Evolutionary conservation across 768 basidiomycete genomes (phyloP), one percentile per base, ranked within the genome.

Genomic region (Amanita subjunquillea): DNA sequence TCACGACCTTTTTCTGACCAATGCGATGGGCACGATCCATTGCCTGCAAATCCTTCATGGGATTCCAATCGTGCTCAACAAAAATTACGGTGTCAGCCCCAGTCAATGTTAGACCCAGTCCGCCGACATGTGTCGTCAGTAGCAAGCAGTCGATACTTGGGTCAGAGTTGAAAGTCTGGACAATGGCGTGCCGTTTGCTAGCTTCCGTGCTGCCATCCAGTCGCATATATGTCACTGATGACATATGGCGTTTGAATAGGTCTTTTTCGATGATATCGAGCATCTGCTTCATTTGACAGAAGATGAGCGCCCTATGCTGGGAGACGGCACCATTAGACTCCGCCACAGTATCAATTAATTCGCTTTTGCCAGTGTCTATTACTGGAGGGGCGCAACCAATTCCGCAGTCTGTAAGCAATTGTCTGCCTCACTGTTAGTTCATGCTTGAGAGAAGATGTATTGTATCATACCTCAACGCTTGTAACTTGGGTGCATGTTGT

Each of bases 31-130:
- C 96, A 54, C 96, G 80, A 64, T 99, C 96, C 96, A 99, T 99
- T 6, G 96, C 96, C 63, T 99, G 96, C 5, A 98, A 71, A 71
- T 99, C 96, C 67, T 98, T 98, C 93, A 95, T 96, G 6, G 96
- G 96, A 65, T 99, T 99, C 96, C 96, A 99, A 65, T 99, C 96
- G 61, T 99, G 96, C 65, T 99, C 96, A 49, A 99, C 91, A 61
- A 99, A 99, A 57, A 99, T 96, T 54, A 99, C 96, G 0, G 96
- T 99, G 65, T 99, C 96, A 6, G 96, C 96, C 20, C 96, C 95
- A 0, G 96, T 99, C 57, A 99, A 71, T 17, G 95, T 99, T 63
- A 99, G 70, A 6, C 96, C 96, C 25, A 99, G 72, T 2, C 96
- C 96, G 53, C 96, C 96, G 42, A 99, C 95, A 59, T 94, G 92